Evolutionary conservation across 2,329 filamentous ascomycete species (phyloP), one percentile per base, ranked within the genome.

Genomic region (Fusarium brachygibbosum): DNA sequence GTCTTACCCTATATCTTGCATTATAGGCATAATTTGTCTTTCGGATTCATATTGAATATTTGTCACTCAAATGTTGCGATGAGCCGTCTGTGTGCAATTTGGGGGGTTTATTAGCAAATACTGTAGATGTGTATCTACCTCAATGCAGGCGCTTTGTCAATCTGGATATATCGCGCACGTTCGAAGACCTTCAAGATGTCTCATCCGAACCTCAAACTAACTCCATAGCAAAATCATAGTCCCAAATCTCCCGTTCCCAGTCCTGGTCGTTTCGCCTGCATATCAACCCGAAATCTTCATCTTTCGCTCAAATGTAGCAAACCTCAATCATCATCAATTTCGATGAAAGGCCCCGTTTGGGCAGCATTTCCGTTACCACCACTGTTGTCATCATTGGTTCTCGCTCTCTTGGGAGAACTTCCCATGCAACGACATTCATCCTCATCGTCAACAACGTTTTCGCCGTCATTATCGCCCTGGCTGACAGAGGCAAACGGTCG

Each of bases 61-160:
- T 13, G 12, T 13, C 32, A 19, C 13, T 50, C 14, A 9, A 35
- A 19, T 44, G 6, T 13, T 16, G n/a, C 5, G 28, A 21, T 19
- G n/a, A 31, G 25, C 8, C n/a, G n/a, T 17, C 17, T 32, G 9
- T 13, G 42, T 25, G 51, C 38, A 45, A 51, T 31, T 23, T 25
- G 25, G 49, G 42, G 23, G 23, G 17, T 40, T 49, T 42, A 59
- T 52, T 65, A 37, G 21, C 23, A 53, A 31, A 21, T 50, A 49
- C 35, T 23, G 19, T n/a, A 28, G 14, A 41, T 19, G 11, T 10
- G 16, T 34, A 49, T 28, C n/a, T 44, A n/a, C 45, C 21, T 34
- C 25, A 19, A 13, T 38, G 14, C 38, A 32, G 21, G 61, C 32
- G 13, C 37, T n/a, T 42, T 40, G 3, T 66, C 29, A 61, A 66